These are phyloP conservation scores for Alternaria viburni DNA, from an alignment of 2,329 filamentous ascomycete genomes.

Conservation along the genomic window DNA sequence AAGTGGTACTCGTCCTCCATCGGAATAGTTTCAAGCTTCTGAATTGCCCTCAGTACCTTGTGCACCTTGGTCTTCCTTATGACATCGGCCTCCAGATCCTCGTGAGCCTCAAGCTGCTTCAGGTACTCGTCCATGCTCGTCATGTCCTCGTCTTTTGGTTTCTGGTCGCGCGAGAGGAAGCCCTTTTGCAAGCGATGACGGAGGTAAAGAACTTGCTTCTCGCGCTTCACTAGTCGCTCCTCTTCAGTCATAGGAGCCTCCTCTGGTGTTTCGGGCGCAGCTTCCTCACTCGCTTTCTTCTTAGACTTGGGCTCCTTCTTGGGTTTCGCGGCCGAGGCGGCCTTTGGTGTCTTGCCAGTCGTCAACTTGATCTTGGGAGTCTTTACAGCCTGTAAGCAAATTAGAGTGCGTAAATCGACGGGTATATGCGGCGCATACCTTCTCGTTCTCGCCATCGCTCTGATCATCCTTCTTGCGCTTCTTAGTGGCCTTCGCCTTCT, in stretches of 20 bases:
- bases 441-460: conserved; percentile 72
- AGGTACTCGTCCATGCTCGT: conserved; percentile 77
- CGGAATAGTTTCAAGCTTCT: conserved; percentile 80
- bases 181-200: conserved; percentile 95
- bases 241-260: conserved; percentile 62
- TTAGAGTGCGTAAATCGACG: conserved; percentile 29
- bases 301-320: conserved; percentile 66
- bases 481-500: conserved; percentile 50
- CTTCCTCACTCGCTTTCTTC: conserved; percentile 60
- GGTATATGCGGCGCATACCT: conserved; percentile 47
- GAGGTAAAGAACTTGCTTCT: conserved; percentile 82
- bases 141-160: conserved; percentile 88
- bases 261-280: conserved; percentile 61
- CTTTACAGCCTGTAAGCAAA: conserved; percentile 52
- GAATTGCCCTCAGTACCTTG: conserved; percentile 94
- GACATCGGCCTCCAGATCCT: conserved; percentile 85
- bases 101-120: conserved; percentile 78
- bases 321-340: conserved; percentile 55
- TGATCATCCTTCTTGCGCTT: conserved; percentile 81
- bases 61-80: conserved; percentile 95
- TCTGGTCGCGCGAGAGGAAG: conserved; percentile 81
- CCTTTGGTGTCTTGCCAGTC: conserved; percentile 48
- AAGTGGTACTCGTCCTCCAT: conserved; percentile 89
- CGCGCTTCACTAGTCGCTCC: conserved; percentile 62
- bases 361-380: conserved; percentile 58